These are phyloP conservation scores for Arthrobotrys pseudoclavata DNA, from an alignment of 2,329 filamentous ascomycete species.

Conservation along the genomic window DNA sequence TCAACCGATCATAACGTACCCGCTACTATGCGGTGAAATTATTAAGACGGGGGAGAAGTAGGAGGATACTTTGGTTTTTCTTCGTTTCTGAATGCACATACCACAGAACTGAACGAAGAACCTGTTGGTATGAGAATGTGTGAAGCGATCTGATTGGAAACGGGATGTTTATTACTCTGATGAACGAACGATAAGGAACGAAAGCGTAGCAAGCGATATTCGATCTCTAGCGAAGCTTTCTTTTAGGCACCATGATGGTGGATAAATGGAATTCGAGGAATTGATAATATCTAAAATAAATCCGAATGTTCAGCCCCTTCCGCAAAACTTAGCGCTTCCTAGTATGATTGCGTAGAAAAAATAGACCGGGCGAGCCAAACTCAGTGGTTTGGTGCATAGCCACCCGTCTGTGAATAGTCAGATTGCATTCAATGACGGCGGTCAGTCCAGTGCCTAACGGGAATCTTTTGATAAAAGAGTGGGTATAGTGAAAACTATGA, in stretches of 20 bases:
- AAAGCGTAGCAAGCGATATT: constrained; percentile 14
- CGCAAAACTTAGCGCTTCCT: too few species aligned
- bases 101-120: constrained; percentile 21
- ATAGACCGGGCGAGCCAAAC: too few species aligned
- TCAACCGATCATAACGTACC: background rate
- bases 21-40: background rate
- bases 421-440: too few species aligned
- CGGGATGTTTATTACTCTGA: constrained; percentile 20
- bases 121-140: constrained; percentile 20
- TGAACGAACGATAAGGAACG: constrained; percentile 16
- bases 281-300: constrained; percentile 11
- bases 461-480: too few species aligned
- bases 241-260: constrained; percentile 4
- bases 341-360: too few species aligned
- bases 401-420: too few species aligned
- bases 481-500: too few species aligned
- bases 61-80: constrained; percentile 5
- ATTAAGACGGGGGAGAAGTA: background rate
- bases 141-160: constrained; percentile 19
- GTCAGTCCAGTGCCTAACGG: too few species aligned
- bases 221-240: constrained; percentile 15
- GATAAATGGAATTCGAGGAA: constrained; percentile 14
- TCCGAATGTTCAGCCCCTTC: background rate
- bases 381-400: too few species aligned
- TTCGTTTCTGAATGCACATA: constrained; percentile 23